Evolutionary conservation across 1,284 basidiomycete species (phyloP), one percentile per base, ranked within the genome.

Genomic region (Puccinia coronata): DNA sequence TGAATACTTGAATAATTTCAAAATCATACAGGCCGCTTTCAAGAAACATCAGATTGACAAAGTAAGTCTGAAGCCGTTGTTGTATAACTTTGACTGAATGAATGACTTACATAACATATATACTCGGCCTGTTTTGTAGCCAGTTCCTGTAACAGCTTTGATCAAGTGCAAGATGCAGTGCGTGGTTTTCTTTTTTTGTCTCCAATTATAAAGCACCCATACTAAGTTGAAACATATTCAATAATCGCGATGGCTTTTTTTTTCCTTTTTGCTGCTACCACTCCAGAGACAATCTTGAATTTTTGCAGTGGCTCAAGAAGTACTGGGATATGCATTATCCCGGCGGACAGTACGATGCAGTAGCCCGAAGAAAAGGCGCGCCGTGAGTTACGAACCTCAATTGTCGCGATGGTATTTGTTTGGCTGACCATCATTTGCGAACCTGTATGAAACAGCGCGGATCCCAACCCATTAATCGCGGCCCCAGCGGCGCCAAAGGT

Each of bases 161-260:
- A 91, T 95, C 69, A 96, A 96, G 88, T 99, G 96, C 89, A 98
- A 98, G 89, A 99, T 99, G 96, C 97, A 98, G 92, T 93, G 87
- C 87, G 92, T 90, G 16, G 23, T 31, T 25, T 14, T 34, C 78
- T 31, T 28, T 20, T 16, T 36, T 59, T 47, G 51, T 18, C 14
- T 31, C 25, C n/a, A n/a, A n/a, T n/a, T n/a, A n/a, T n/a, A n/a
- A n/a, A n/a, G n/a, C n/a, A n/a, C n/a, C n/a, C n/a, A n/a, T n/a
- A n/a, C n/a, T n/a, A n/a, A n/a, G n/a, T n/a, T n/a, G n/a, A n/a
- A n/a, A n/a, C n/a, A 73, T 31, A 43, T 47, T 51, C 39, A 20
- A 20, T 28, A 28, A 80, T 47, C 55, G 36, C 53, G 47, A n/a
- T 20, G 25, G 34, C 39, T 36, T 36, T 28, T 63, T 23, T 61